Evolutionary conservation across 352 stramenopile species (phyloP), one percentile per base, ranked within the genome.

Genomic region (Phytophthora multivora): DNA sequence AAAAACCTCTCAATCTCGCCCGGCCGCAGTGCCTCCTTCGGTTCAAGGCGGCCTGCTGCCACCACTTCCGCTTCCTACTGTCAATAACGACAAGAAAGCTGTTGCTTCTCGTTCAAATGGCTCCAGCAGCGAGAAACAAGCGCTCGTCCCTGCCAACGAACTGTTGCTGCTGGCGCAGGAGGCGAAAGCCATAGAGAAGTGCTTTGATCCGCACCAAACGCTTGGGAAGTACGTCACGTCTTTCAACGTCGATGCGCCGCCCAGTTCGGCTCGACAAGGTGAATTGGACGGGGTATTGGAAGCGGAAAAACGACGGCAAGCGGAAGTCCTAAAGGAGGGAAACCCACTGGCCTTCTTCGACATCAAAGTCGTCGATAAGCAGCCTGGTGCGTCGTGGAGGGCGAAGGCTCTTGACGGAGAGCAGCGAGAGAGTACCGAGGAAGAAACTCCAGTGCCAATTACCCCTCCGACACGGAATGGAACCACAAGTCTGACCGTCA

Each of bases 301-400:
- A 13, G 73, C 75, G 0, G 80, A 90, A 51, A 38, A 56, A 4
- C 49, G 43, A 1, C 68, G 72, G 6, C 55, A 72, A 16, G 62
- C 71, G 11, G 50, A 69, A 11, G 43, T 83, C 0, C 52, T 86
- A 49, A 87, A 86, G 31, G 81, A 90, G 46, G 81, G 81, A 11
- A 90, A 90, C 35, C 81, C 79, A 10, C 49, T 90, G 0, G 68
- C 69, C 33, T 90, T 86, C 48, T 86, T 88, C 46, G 67, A 85
- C 28, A 56, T 83, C 16, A 65, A 71, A 26, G 48, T 69, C 0
- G 49, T 80, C 8, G 43, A 81, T 10, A 66, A 71, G 18, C 41
- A 70, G 31, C 7, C 21, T 42, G 31, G 55, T 30, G 28, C 54
- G 4, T 51, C 33, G n/a, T 73, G 54, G 48, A 66, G 48, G 15